Conservation (phyloP, 441 rosid species). For the Metrosideros polymorpha region DNA sequence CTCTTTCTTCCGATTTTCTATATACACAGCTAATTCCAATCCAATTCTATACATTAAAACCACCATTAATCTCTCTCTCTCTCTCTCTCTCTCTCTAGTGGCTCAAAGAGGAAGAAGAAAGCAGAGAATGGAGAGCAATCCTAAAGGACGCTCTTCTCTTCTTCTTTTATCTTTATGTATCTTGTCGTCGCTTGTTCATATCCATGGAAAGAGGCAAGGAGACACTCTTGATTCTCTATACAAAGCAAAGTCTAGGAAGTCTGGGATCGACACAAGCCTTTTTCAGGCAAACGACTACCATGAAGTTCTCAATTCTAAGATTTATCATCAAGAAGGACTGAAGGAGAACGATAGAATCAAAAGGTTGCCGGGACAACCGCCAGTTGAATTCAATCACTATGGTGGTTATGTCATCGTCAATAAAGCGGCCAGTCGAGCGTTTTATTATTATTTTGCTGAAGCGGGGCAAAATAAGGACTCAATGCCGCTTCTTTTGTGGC, state of each 20-base stretch:
- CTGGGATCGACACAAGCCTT: not conserved
- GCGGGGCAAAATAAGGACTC: constrained; percentile 32
- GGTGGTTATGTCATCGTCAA: constrained; percentile 71
- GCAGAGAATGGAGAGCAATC: not conserved
- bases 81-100: not conserved
- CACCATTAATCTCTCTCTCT: constrained; percentile 8
- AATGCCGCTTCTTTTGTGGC: constrained; percentile 85
- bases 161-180: not conserved
- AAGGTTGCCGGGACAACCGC: constrained; percentile 62
- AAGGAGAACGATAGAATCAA: constrained; percentile 49
- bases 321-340: constrained; percentile 27
- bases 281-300: not conserved
- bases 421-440: constrained; percentile 48
- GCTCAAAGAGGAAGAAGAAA: not conserved
- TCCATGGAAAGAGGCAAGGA: not conserved
- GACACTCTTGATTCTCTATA: not conserved
- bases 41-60: not conserved
- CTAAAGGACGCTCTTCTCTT: not conserved
- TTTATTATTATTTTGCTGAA: constrained; percentile 65
- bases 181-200: not conserved
- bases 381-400: constrained; percentile 43
- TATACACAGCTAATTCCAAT: not conserved
- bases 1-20: not conserved
- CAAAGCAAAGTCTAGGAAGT: not conserved
- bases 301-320: too few relatives aligned